Conservation (phyloP, 768 basidiomycete genomes). For the Pholiota molesta region DNA sequence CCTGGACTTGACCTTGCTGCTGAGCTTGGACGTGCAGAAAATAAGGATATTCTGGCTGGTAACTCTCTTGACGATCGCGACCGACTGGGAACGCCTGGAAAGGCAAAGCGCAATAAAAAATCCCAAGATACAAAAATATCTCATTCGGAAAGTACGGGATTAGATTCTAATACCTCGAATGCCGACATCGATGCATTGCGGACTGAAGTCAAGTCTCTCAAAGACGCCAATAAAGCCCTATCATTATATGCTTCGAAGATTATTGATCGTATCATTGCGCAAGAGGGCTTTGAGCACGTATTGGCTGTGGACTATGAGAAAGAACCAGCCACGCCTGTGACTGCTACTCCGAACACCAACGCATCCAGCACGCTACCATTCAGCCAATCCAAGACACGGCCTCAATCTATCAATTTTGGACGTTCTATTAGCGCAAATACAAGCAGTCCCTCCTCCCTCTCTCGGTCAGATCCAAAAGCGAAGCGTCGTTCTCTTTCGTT, state of each 20-base stretch:
- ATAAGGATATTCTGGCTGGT: constrained; percentile 75
- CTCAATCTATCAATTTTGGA: constrained; percentile 62
- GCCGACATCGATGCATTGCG: constrained; percentile 75
- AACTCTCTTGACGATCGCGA: constrained; percentile 54
- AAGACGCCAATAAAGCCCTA: constrained; percentile 94
- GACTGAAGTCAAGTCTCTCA: constrained; percentile 87
- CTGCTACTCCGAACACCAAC: constrained; percentile 35
- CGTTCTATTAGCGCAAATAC: constrained; percentile 30
- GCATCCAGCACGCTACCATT: constrained; percentile 31
- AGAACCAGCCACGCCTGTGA: constrained; percentile 49
- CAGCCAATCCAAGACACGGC: constrained; percentile 48
- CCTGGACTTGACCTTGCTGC: constrained; percentile 90
- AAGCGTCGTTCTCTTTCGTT: constrained; percentile 82
- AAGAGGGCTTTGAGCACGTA: constrained; percentile 97
- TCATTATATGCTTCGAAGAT: constrained; percentile 97
- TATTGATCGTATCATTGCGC: constrained; percentile 93
- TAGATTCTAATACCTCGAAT: constrained; percentile 43
- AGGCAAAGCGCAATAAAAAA: constrained; percentile 53
- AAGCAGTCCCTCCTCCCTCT: constrained; percentile 16
- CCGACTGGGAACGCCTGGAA: constrained; percentile 44
- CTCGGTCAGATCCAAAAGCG: constrained; percentile 38
- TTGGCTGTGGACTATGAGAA: constrained; percentile 90
- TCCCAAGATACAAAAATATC: constrained; percentile 41
- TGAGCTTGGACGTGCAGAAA: constrained; percentile 90
- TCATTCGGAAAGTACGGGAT: constrained; percentile 34